These are phyloP conservation scores for Larix kaempferi DNA, from an alignment of 75 land plant genomes.

Conservation along the genomic window DNA sequence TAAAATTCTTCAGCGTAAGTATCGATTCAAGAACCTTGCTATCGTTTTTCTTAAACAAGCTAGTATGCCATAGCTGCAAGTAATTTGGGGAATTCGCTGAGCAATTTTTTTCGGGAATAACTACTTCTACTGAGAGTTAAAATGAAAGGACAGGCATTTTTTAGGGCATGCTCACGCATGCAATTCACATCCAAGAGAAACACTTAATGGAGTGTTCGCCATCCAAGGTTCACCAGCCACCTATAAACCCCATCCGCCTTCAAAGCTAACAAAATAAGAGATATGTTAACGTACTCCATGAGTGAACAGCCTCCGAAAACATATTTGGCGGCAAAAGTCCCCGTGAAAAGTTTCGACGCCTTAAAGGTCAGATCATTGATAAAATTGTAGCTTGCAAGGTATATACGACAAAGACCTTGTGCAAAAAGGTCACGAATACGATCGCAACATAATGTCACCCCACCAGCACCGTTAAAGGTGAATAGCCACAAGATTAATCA, in stretches of 20 bases:
- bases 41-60: not conserved
- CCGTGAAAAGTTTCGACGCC: constrained; percentile 1
- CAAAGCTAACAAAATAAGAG: not conserved
- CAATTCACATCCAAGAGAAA: too few species aligned
- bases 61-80: not conserved
- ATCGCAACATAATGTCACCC: not conserved
- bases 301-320: not conserved
- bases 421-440: not conserved
- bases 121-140: too few species aligned
- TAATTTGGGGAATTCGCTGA: not conserved
- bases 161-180: too few species aligned
- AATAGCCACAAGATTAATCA: too few species aligned
- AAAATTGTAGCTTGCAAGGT: not conserved
- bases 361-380: not conserved
- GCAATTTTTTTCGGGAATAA: too few species aligned
- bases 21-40: too few species aligned
- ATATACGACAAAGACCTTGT: not conserved
- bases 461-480: not conserved
- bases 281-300: not conserved
- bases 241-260: too few species aligned
- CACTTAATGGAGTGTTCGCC: too few species aligned
- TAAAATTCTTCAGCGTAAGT: too few species aligned
- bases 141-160: too few species aligned
- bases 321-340: not conserved
- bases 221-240: too few species aligned